Conservation (phyloP, 2,329 filamentous ascomycete species). For the Colletotrichum sp. region DNA sequence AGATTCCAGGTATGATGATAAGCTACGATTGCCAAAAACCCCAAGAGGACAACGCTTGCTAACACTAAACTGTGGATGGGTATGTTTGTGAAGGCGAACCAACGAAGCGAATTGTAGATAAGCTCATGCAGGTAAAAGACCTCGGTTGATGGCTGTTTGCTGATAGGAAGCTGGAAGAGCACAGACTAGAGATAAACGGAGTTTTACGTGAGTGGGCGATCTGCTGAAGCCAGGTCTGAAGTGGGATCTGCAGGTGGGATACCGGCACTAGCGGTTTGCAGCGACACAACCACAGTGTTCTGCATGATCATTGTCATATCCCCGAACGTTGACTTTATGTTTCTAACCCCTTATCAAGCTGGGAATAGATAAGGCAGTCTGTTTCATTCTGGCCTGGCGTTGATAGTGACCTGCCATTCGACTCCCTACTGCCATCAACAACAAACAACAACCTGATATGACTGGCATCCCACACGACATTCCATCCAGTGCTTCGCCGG, state of each 20-base stretch:
- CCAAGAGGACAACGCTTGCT: not conserved
- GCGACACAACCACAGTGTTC: not conserved
- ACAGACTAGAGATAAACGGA: not conserved
- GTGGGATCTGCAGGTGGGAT: not conserved
- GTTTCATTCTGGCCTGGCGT: not conserved
- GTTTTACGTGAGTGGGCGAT: not conserved
- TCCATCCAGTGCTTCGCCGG: not conserved
- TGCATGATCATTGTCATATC: not conserved
- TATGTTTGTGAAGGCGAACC: not conserved
- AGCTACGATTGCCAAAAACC: not conserved
- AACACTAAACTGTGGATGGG: not conserved
- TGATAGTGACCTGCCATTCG: not conserved
- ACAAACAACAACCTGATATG: not conserved
- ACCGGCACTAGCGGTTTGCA: not conserved
- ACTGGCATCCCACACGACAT: not conserved
- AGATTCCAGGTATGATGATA: not conserved
- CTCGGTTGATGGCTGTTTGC: not conserved
- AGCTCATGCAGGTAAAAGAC: not conserved
- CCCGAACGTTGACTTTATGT: not conserved
- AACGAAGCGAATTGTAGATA: not conserved
- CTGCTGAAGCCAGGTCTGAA: not conserved
- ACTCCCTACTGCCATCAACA: not conserved
- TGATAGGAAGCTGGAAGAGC: not conserved
- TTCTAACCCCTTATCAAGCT: not conserved
- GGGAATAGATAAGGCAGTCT: not conserved